Evolutionary conservation across 768 basidiomycete genomes (phyloP), one percentile per base, ranked within the genome.

Genomic region (Agrocybe praecox): DNA sequence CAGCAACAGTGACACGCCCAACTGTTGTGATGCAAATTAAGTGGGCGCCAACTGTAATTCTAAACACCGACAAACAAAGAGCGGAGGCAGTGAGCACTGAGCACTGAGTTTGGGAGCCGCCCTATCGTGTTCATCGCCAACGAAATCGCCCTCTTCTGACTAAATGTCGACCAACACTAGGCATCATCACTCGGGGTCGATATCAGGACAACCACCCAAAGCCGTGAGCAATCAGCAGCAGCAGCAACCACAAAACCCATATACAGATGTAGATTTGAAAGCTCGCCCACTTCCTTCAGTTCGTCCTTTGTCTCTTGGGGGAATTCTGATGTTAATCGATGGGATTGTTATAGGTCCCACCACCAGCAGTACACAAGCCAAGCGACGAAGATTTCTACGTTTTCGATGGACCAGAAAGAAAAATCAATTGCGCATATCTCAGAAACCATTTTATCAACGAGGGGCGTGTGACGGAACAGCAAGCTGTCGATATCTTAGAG

Each of bases 371-470:
- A 59, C 72, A 77, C 63, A 82, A 72, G 46, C 92, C 92, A 0
- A 82, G 84, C 1, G 89, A 93, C 58, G 85, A 83, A 43, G 84
- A 94, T 61, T 86, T 95, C 72, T 94, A 82, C 70, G 62, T 79
- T 54, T 61, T 69, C 43, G 75, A 83, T 62, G 77, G 80, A 40
- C 83, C 86, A 53, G 75, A 81, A 33, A 72, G 74, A 52, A 84
- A 85, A 59, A 89, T 93, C 18, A 92, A 94, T 66, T 82, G 88
- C 52, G 80, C 82, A 1, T 92, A 90, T 70, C 76, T 98, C 57
- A 94, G 90, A 72, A 82, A 89, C 50, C 96, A 98, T 72, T 96
- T 98, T 75, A 88, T 92, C 70, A 79, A 83, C 12, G 94, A 96
- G 68, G 95, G 95, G 0, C 74, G 89, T 17, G 67, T 97, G 64